Evolutionary conservation across 2,329 filamentous ascomycete genomes (phyloP), one percentile per base, ranked within the genome.

Genomic region (Paraphoma sp.): DNA sequence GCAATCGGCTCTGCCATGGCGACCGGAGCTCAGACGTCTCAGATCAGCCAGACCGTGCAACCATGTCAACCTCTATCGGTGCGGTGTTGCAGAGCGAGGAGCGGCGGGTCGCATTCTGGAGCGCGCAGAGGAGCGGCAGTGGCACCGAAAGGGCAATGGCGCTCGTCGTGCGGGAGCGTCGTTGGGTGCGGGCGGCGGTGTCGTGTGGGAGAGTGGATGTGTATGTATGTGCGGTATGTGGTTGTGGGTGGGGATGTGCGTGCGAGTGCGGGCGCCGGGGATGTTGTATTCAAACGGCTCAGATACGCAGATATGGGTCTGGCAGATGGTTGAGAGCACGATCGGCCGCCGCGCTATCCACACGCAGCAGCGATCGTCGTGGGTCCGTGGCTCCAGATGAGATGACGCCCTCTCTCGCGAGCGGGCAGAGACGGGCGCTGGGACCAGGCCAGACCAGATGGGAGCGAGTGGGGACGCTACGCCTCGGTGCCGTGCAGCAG

Each of bases 1-100:
- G 57, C 57, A 53, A 58, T 66, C 38, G 68, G 59, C 62, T 69
- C 68, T 58, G 53, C 63, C 73, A 75, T 75, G 68, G 61, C 65
- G 57, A 60, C 57, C 54, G 60, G 59, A 64, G 67, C 59, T 67
- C 65, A 43, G 61, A 48, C 56, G 67, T 65, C 57, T 63, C 62
- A 65, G 67, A 57, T 72, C 59, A 74, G 59, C 56, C 59, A 53
- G 57, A 63, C 57, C 43, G 69, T 68, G 68, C 64, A 56, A 73
- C 64, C 74, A 76, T 76, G 64, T 65, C 70, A 73, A 55, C 46
- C 51, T 46, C 43, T 48, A 53, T 36, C 23, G 47, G 56, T 43
- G 59, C 36, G 45, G 48, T 48, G 52, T 48, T 48, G 45, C 51
- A 51, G 51, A 45, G 33, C 42, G 60, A 45, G 44, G 43, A 50